Conservation (phyloP, 306 rosid genomes). For the Ochetophila trinervis region DNA sequence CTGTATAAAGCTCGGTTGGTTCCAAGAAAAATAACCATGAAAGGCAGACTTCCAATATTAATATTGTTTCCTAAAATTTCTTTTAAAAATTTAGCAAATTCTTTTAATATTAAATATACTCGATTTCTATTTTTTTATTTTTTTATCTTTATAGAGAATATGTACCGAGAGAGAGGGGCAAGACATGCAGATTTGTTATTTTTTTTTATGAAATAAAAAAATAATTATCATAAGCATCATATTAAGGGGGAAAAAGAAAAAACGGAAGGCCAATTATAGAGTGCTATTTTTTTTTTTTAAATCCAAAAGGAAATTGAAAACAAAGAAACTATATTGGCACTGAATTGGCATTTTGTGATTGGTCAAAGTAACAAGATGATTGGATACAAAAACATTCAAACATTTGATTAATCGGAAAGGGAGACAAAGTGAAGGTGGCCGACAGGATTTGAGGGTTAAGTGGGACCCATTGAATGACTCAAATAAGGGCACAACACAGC, state of each 20-base stretch:
- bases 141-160: background rate
- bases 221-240: too few relatives aligned
- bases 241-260: too few relatives aligned
- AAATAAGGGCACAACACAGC: conserved; percentile 4
- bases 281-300: background rate
- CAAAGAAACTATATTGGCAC: background rate
- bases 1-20: conserved; percentile 12
- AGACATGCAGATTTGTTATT: conserved; percentile 4
- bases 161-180: background rate
- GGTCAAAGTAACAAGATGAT: background rate
- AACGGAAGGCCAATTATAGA: background rate
- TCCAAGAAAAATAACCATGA: conserved; percentile 11
- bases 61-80: background rate
- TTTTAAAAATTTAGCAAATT: too few relatives aligned
- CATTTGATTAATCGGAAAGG: background rate
- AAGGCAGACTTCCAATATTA: background rate
- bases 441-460: conserved; percentile 35
- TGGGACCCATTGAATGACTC: conserved; percentile 13
- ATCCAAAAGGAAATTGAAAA: background rate
- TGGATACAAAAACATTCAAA: background rate
- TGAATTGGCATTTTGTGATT: background rate
- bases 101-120: too few relatives aligned
- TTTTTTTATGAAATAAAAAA: too few relatives aligned
- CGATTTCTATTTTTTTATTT: too few relatives aligned
- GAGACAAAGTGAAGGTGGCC: conserved; percentile 41